Evolutionary conservation across 148 eudicot genomes (phyloP).

Genomic region (Gaultheria prostrata): DNA sequence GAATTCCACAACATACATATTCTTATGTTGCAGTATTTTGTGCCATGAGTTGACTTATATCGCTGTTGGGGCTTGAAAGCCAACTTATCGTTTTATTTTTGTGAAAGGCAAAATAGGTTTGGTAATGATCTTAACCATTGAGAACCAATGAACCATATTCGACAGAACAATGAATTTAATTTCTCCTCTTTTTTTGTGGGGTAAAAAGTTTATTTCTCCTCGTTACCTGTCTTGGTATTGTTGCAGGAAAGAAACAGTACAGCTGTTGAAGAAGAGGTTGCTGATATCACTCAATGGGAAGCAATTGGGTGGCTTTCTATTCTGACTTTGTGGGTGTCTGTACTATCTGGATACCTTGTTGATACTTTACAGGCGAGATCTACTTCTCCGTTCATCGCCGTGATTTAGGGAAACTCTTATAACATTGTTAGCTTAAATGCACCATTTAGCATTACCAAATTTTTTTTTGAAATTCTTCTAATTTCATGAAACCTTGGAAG

Average conservation of each 20-base stretch:
- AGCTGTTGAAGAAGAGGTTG: constrained; percentile 64
- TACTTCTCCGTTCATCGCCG: background rate
- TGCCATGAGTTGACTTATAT: constrained; percentile 1
- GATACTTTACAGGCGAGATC: constrained; percentile 74
- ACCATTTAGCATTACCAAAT: no score
- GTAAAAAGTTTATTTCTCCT: background rate
- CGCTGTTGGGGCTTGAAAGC: background rate
- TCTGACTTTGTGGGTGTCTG: constrained; percentile 83
- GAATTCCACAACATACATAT: no score
- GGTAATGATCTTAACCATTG: background rate
- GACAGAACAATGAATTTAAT: background rate
- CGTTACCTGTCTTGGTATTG: background rate
- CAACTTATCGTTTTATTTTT: background rate
- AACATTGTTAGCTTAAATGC: background rate
- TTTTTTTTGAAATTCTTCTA: background rate
- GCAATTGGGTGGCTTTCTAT: constrained; percentile 78
- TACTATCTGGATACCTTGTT: constrained; percentile 88
- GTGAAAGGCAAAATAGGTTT: background rate
- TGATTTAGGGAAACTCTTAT: background rate
- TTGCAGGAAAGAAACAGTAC: constrained; percentile 41
- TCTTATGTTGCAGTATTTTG: background rate
- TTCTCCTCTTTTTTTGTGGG: background rate
- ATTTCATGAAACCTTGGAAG: background rate
- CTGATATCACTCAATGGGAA: constrained; percentile 79
- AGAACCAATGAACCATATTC: background rate